Base-by-base conservation (phyloP, 2,329 filamentous ascomycete species). In the Nemania sp. region DNA sequence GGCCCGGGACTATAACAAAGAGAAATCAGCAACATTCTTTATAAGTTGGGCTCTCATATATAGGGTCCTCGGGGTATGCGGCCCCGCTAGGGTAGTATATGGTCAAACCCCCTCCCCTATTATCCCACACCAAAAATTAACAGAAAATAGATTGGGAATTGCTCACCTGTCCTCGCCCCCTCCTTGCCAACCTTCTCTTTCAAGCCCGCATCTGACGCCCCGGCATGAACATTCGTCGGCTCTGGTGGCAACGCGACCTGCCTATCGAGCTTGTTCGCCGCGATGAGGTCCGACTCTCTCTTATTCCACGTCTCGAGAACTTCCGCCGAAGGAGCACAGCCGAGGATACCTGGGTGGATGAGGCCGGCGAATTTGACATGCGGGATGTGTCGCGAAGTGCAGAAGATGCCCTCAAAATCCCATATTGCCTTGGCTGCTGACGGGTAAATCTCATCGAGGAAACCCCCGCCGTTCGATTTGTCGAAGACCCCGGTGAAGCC, bases 291-390 rank as follows among this genome's bases (percentile, higher is more conserved):
- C 13, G 82, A 90, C 79, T 98, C 94, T 38, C 94, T 92, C 66
- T 83, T 85, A 77, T 97, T 97, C 94, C 94, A 97, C 60, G 89
- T 90, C 0, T 87, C 88, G 11, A 97, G 87, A 18, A 98, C 83
- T 73, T 93, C 90, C 2, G 89, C 83, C 0, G 92, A 95, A 0
- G 94, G 94, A 0, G 94, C 94, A 76, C 93, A 97, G 20, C 94
- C 94, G 10, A 98, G 83, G 71, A 98, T 97, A 3, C 94, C 94
- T 0, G 94, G 94, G 78, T 97, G 94, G 77, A 97, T 97, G 35
- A 97, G 85, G 0, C 94, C 93, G 0, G 94, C 89, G 77, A 97
- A 97, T 49, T 93, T 91, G 49, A 97, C 94, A 70, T 92, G 91
- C 0, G 93, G 93, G 69, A 96, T 93, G 78, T 98, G 94, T 18